Conservation (phyloP, 768 basidiomycete genomes). For the Tylopilus plumbeoviolaceoides region DNA sequence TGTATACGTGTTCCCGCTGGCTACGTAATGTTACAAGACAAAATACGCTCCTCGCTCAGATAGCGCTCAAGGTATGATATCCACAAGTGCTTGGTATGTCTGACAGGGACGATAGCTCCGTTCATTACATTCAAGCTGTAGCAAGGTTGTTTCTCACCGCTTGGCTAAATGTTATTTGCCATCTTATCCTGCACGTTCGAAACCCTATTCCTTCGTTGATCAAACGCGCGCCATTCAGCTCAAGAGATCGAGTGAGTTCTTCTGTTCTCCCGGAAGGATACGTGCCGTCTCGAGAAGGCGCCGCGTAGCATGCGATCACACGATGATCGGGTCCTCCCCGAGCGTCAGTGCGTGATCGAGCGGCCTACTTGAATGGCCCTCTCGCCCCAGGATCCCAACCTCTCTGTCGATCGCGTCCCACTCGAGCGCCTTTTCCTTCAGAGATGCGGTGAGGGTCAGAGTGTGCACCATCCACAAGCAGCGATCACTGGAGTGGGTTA, state of each 20-base stretch:
- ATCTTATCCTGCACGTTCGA: background rate
- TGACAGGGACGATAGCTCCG: too few species aligned
- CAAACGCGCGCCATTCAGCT: background rate
- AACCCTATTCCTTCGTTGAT: background rate
- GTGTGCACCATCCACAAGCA: conserved; percentile 57
- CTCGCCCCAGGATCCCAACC: conserved; percentile 36
- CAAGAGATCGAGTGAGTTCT: background rate
- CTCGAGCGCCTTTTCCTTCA: conserved; percentile 45
- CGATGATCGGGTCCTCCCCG: conserved; percentile 45
- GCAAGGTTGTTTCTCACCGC: too few species aligned
- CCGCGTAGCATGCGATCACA: conserved; percentile 49
- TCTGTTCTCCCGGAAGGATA: conserved; percentile 29
- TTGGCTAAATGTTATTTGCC: background rate
- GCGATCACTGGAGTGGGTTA: conserved; percentile 68
- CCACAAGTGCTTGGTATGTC: too few species aligned
- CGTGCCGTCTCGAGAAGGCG: conserved; percentile 32
- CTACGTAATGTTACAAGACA: background rate
- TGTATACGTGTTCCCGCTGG: too few species aligned
- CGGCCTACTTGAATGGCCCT: conserved; percentile 24
- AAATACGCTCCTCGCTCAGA: background rate
- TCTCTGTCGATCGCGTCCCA: conserved; percentile 55
- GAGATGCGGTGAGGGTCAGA: conserved; percentile 42
- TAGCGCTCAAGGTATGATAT: too few species aligned
- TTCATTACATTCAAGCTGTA: background rate
- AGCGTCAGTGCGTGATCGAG: conserved; percentile 45